phyloP scores from a whole-genome alignment of 441 rosid species.

The Pelargonium exstipulatum region DNA sequence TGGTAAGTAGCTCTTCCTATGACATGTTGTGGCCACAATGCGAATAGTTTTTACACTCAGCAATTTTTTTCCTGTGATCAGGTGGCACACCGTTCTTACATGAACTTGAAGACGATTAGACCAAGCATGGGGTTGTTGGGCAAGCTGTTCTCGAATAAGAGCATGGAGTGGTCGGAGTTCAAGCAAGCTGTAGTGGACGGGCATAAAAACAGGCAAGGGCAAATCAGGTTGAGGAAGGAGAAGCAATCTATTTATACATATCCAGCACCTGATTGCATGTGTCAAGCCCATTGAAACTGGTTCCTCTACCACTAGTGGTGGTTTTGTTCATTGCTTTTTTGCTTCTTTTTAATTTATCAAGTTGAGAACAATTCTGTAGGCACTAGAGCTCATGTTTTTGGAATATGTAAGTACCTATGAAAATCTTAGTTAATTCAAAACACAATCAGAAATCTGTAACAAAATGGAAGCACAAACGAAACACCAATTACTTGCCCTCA shows the following conservation, averaged over 20 bases:
- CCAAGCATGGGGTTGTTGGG: slow-evolving; percentile 61
- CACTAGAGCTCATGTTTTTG: no score
- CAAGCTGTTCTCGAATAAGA: slow-evolving; percentile 49
- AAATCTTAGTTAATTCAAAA: no score
- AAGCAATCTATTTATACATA: slow-evolving; percentile 65
- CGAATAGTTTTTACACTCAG: background rate
- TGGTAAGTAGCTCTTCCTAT: slow-evolving; percentile 24
- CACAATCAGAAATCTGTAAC: no score
- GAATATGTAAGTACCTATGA: no score
- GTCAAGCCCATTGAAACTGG: slow-evolving; percentile 21
- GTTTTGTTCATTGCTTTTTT: no score
- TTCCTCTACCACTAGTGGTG: no score
- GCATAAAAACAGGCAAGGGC: slow-evolving; percentile 63
- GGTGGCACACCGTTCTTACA: slow-evolving; percentile 53
- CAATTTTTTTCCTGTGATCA: slow-evolving; percentile 13
- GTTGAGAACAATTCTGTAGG: no score
- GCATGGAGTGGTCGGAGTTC: slow-evolving; percentile 54
- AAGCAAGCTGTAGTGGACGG: slow-evolving; percentile 40
- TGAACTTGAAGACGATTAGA: slow-evolving; percentile 59
- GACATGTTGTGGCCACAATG: no score
- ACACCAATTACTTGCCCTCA: no score
- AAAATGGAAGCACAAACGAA: no score
- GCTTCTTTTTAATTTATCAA: no score
- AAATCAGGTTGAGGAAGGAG: slow-evolving; percentile 45
- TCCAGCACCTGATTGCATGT: slow-evolving; percentile 68